Conservation (phyloP, 371 early-diverging fungal genomes). For the Thermomucor indicae-seudaticae region DNA sequence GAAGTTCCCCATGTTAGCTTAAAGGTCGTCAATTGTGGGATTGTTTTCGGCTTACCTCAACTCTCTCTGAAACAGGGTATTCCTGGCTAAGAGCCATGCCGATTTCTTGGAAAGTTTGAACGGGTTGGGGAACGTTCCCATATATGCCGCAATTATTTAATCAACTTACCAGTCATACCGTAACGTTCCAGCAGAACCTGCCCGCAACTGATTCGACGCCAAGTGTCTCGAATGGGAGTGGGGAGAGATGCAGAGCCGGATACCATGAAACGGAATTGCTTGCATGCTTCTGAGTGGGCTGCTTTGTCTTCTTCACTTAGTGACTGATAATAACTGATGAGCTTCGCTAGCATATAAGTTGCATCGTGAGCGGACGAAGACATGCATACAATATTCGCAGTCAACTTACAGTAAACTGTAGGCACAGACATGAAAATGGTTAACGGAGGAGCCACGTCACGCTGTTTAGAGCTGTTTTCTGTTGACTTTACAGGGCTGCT, state of each 20-base stretch:
- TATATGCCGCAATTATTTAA: too few species aligned
- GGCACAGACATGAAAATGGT: conserved; percentile 88
- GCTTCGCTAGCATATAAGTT: conserved; percentile 44
- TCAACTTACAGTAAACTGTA: conserved; percentile 66
- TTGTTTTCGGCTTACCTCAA: conserved; percentile 26
- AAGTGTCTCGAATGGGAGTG: conserved; percentile 53
- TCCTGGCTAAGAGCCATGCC: conserved; percentile 85
- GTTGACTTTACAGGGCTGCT: conserved; percentile 9
- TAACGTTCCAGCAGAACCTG: conserved; percentile 79
- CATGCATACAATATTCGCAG: not conserved
- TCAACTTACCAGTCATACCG: conserved; percentile 74
- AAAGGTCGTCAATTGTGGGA: not conserved
- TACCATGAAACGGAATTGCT: conserved; percentile 73
- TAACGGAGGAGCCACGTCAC: conserved; percentile 6
- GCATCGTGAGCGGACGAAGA: not conserved
- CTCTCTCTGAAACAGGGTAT: conserved; percentile 41
- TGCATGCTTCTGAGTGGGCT: conserved; percentile 43
- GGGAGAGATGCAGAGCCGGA: conserved; percentile 81
- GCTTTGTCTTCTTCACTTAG: conserved; percentile 22
- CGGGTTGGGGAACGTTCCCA: not conserved
- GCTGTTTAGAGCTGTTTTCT: conserved; percentile 24
- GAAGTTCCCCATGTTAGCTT: too few species aligned
- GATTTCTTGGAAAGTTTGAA: conserved; percentile 48
- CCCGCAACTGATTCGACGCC: conserved; percentile 64
- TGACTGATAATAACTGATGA: conserved; percentile 44